Conservation (phyloP, 2,329 filamentous ascomycete species). For the Penicillium sp. region DNA sequence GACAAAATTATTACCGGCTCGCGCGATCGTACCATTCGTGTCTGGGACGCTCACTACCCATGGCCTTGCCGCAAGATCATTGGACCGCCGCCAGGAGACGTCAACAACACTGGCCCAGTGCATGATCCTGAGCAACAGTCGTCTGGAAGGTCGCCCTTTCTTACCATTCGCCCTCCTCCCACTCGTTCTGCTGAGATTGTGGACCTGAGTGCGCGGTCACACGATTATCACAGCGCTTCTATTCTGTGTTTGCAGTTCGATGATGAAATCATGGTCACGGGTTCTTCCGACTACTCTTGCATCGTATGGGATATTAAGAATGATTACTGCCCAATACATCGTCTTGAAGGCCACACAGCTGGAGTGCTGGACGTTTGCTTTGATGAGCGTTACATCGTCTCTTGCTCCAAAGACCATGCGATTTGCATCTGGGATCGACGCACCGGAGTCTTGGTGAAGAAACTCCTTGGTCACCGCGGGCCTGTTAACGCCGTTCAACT, state of each 20-base stretch:
- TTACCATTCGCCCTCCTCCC: slow-evolving; percentile 54
- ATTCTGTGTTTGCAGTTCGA: slow-evolving; percentile 97
- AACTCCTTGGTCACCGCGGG: slow-evolving; percentile 82
- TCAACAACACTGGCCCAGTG: slow-evolving; percentile 44
- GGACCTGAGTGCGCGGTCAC: slow-evolving; percentile 42
- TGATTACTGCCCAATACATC: slow-evolving; percentile 78
- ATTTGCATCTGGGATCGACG: slow-evolving; percentile 94
- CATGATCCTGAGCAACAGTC: slow-evolving; percentile 52
- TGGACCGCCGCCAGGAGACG: slow-evolving; percentile 69
- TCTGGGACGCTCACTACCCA: slow-evolving; percentile 89
- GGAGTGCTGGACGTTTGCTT: slow-evolving; percentile 95
- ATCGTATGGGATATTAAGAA: slow-evolving; percentile 87
- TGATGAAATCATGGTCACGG: slow-evolving; percentile 88
- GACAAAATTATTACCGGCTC: slow-evolving; percentile 97
- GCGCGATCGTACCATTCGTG: slow-evolving; percentile 89
- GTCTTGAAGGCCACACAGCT: slow-evolving; percentile 77
- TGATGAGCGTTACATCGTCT: slow-evolving; percentile 89
- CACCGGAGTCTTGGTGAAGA: slow-evolving; percentile 75
- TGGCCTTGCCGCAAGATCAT: slow-evolving; percentile 85
- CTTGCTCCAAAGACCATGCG: slow-evolving; percentile 92
- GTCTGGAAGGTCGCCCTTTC: slow-evolving; percentile 47
- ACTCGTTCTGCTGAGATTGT: slow-evolving; percentile 62
- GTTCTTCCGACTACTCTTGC: slow-evolving; percentile 88
- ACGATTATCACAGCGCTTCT: slow-evolving; percentile 79
- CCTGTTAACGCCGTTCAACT: slow-evolving; percentile 97